Base-by-base conservation (phyloP, 208 protist species). In the Novymonas esmeraldas region DNA sequence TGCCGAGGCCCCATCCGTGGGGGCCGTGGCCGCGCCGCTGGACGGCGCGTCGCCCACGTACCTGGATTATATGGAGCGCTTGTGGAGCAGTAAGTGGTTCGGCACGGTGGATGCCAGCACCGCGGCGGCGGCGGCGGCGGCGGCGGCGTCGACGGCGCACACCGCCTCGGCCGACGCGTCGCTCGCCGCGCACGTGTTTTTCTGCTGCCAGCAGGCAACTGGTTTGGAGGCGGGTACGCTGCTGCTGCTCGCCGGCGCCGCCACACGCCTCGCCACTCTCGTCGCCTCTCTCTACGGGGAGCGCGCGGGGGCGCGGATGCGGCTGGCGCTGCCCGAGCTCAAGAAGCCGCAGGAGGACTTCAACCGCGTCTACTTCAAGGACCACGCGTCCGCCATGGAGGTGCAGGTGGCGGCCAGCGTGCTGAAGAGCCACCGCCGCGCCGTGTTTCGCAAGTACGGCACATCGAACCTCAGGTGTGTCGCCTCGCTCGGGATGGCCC, bases 271-370 rank as follows among this genome's bases (percentile, higher is more conserved):
- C 13, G 56, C 73, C 38, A 93, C 88, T 24, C 78, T 96, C 24
- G 60, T 52, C 57, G 82, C 89, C 62, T 91, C 89, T 3, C 66
- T 96, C n/a, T 92, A 92, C 67, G 88, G 85, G n/a, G 91, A 96
- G 57, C 84, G 91, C 6, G 88, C 91, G 0, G 74, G 76, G 20
- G 79, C 82, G 52, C 76, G 88, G 41, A 92, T 96, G 91, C 86
- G 82, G 57, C 73, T 81, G 18, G 91, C 89, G 14, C 76, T 93
- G 51, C 77, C 78, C 14, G 70, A 89, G 42, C 79, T 96, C 44
- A 73, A 82, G 65, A 65, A 41, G 18, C 76, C 88, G 46, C 89
- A 94, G 56, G 85, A 92, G 18, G 76, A 64, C 14, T 96, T 93
- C 69, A 85, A 93, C 26, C 68, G 73, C 28, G 70, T 94, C 39